Evolutionary conservation across 2,329 filamentous ascomycete species (phyloP).

Genomic region (Microascus cirrosus): DNA sequence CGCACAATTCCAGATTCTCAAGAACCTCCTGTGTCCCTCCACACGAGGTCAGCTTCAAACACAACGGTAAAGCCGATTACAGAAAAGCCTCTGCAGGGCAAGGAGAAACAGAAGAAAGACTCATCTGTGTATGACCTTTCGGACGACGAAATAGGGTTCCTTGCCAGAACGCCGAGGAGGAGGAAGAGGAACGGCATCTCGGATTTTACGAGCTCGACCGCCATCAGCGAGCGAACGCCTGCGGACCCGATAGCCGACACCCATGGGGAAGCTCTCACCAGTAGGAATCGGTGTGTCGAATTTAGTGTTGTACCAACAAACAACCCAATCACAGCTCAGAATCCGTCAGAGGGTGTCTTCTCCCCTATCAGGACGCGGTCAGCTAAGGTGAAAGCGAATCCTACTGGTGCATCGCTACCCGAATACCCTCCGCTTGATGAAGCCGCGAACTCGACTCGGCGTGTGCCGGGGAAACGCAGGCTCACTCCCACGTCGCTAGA

Average conservation of each 20-base stretch:
- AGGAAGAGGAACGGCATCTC: background rate
- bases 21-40: slow-evolving; percentile 7
- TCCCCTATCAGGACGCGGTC: background rate
- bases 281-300: background rate
- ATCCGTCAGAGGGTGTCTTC: background rate
- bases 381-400: background rate
- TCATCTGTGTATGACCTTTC: slow-evolving; percentile 15
- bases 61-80: background rate
- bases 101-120: background rate
- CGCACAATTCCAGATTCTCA: slow-evolving; percentile 17
- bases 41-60: background rate
- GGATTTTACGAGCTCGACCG: background rate
- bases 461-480: background rate
- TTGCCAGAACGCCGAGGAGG: background rate
- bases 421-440: background rate
- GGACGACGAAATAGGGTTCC: slow-evolving; percentile 19
- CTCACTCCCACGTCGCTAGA: background rate
- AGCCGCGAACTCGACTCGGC: background rate
- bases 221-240: background rate
- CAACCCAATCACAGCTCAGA: background rate
- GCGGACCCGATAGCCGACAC: background rate
- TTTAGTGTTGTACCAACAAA: background rate
- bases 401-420: background rate
- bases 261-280: background rate
- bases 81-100: background rate